phyloP scores from a whole-genome alignment of 768 basidiomycete genomes.

The Leucosporidium yakuticum region DNA sequence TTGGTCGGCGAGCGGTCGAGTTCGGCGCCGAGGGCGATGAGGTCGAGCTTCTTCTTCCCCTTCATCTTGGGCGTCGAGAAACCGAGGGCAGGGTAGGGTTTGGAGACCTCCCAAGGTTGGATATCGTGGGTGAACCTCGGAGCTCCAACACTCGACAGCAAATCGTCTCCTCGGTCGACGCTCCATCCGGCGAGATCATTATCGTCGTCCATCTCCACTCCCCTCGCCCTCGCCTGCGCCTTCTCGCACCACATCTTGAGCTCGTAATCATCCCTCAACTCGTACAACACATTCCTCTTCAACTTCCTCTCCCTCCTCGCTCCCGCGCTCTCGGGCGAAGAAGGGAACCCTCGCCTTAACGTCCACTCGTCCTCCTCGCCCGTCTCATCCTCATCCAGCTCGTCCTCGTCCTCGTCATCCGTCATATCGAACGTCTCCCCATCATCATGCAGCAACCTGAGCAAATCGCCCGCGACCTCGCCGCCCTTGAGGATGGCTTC shows the following conservation, averaged over 20 bases:
- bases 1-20: background rate
- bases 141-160: background rate
- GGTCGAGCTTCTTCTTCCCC: background rate
- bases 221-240: background rate
- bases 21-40: background rate
- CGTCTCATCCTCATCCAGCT: background rate
- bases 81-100: background rate
- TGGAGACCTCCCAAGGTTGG: constrained; percentile 2
- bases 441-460: constrained; percentile 26
- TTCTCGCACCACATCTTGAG: constrained; percentile 22
- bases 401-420: background rate
- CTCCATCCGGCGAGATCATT: background rate
- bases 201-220: background rate
- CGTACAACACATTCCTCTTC: constrained; percentile 2
- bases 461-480: constrained; percentile 7
- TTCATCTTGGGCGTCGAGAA: background rate
- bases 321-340: too few relatives aligned
- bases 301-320: constrained; percentile 6
- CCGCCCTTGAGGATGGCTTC: background rate
- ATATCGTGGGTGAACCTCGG: background rate
- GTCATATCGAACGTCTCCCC: constrained; percentile 1
- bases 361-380: background rate
- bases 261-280: constrained; percentile 19
- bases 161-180: background rate
- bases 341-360: background rate